Percentiles rank a stretch among this genome's conserved stretches.
phyloP scores from a whole-genome alignment of 495 filamentous ascomycete genomes.

The Lasiosphaeria hispida region DNA sequence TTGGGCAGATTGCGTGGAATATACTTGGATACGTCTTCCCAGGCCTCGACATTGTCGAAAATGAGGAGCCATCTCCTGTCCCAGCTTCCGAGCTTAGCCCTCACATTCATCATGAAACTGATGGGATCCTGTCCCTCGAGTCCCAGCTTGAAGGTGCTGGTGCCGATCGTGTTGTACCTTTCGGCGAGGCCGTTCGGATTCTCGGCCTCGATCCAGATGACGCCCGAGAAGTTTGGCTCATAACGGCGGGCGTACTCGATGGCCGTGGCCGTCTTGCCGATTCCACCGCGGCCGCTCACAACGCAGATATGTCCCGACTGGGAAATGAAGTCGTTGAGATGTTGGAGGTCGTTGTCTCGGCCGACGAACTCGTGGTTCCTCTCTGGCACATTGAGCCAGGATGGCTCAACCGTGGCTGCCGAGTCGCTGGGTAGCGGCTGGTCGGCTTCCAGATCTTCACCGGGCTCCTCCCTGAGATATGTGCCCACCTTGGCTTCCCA shows the following conservation, averaged over 20 bases:
- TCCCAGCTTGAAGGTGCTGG: not conserved
- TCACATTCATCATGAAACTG: not conserved
- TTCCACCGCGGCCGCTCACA: slow-evolving; percentile 20
- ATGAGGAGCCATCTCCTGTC: slow-evolving; percentile 23
- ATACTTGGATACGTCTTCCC: slow-evolving; percentile 15
- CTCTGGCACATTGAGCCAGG: not conserved
- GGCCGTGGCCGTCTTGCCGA: slow-evolving; percentile 22
- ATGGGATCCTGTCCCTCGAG: not conserved
- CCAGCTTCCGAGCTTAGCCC: not conserved
- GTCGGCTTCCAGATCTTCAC: too few species aligned
- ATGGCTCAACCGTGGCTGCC: not conserved
- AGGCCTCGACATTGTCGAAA: slow-evolving; percentile 28
- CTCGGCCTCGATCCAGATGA: slow-evolving; percentile 27
- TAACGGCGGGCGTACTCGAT: slow-evolving; percentile 22
- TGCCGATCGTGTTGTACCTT: slow-evolving; percentile 1
- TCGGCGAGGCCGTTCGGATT: slow-evolving; percentile 17
- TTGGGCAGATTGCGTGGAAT: slow-evolving; percentile 15
- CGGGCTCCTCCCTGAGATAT: not conserved
- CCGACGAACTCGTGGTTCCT: slow-evolving; percentile 1
- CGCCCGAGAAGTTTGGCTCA: slow-evolving; percentile 7
- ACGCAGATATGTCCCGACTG: slow-evolving; percentile 20
- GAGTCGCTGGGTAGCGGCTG: too few species aligned
- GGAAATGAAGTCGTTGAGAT: slow-evolving; percentile 7
- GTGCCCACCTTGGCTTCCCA: not conserved
- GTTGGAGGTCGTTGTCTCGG: not conserved